phyloP scores from a whole-genome alignment of 257 asterid genomes.

The Solanum acaule region DNA sequence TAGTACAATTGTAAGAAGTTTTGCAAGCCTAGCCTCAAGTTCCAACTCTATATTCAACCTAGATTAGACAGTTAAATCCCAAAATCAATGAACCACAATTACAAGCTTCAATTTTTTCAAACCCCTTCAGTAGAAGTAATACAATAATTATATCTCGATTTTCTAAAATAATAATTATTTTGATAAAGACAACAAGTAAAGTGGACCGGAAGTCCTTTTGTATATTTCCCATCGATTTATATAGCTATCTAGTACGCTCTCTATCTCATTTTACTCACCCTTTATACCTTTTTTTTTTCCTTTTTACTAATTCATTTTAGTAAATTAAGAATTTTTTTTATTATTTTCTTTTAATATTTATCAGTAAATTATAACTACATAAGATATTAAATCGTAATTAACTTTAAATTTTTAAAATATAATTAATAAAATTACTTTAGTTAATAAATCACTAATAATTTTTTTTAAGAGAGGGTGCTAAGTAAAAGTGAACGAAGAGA shows the following conservation, averaged over 20 bases:
- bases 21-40: neutral
- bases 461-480: too few species aligned
- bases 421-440: too few species aligned
- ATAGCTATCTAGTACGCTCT: neutral
- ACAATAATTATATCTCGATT: neutral
- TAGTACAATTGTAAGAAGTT: too few species aligned
- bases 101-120: neutral
- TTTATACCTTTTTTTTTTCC: neutral
- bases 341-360: neutral
- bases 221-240: neutral
- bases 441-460: too few species aligned
- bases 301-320: neutral
- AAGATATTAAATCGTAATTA: too few species aligned
- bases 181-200: neutral
- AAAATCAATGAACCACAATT: slow-evolving; percentile 8
- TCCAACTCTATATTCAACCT: neutral
- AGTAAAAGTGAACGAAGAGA: neutral
- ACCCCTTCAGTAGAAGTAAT: neutral
- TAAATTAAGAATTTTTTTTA: too few species aligned
- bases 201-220: neutral
- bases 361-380: too few species aligned
- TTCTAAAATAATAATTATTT: neutral
- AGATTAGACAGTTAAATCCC: slow-evolving; percentile 19
- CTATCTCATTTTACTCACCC: neutral
- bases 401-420: too few species aligned